These are phyloP conservation scores for Besnoitia besnoiti DNA, from an alignment of 169 alveolate genomes.

Conservation along the genomic window DNA sequence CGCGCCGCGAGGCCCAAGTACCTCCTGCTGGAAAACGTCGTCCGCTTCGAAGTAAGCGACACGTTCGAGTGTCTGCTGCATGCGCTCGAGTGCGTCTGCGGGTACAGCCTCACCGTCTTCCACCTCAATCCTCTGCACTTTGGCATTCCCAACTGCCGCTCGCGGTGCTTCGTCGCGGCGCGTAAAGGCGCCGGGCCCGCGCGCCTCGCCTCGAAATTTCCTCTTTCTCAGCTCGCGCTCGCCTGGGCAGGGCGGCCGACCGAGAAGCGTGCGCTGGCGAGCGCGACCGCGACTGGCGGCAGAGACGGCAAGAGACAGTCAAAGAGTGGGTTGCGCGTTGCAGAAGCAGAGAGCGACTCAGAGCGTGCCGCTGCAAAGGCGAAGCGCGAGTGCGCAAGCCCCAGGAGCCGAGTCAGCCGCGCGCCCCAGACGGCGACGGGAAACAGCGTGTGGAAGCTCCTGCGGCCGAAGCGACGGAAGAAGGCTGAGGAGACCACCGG, in stretches of 20 bases:
- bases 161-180: conserved; percentile 48
- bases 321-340: not conserved
- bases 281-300: not conserved
- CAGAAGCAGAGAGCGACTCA: not conserved
- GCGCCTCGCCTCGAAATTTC: not conserved
- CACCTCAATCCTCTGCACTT: conserved; percentile 49
- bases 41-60: conserved; percentile 37
- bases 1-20: not conserved
- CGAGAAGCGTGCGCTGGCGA: not conserved
- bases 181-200: not conserved
- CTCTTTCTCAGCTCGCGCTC: not conserved
- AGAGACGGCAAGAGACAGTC: not conserved
- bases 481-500: too few species aligned
- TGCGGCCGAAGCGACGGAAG: too few species aligned
- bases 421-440: too few species aligned
- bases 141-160: conserved; percentile 52
- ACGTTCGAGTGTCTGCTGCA: conserved; percentile 36
- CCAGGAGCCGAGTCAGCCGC: too few species aligned
- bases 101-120: conserved; percentile 4
- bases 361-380: too few species aligned
- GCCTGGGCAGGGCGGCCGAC: too few species aligned
- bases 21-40: conserved; percentile 46
- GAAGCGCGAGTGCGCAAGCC: too few species aligned
- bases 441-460: too few species aligned
- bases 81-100: not conserved